Evolutionary conservation across 2,329 filamentous ascomycete species (phyloP).

Genomic region (Aspergillus sp.): DNA sequence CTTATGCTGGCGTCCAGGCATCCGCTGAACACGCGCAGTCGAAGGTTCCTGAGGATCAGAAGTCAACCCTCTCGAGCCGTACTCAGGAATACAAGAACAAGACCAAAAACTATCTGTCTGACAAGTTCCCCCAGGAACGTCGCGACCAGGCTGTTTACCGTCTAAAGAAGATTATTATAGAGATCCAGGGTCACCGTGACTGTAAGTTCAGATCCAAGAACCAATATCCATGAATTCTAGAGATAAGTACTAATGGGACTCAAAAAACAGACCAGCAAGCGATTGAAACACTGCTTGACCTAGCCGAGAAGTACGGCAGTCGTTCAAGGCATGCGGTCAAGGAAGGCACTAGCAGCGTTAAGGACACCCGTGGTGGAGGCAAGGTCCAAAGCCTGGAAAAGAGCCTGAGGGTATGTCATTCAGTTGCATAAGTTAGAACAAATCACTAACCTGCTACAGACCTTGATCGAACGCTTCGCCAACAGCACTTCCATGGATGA

Average conservation of each 20-base stretch:
- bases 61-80: slow-evolving; percentile 55
- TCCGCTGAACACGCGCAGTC: slow-evolving; percentile 45
- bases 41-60: slow-evolving; percentile 61
- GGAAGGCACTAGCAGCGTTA: slow-evolving; percentile 66
- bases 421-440: slow-evolving; percentile 28
- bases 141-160: slow-evolving; percentile 90
- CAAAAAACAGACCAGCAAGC: slow-evolving; percentile 67
- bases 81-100: slow-evolving; percentile 40
- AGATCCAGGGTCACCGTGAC: slow-evolving; percentile 92
- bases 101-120: slow-evolving; percentile 72
- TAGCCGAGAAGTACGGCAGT: slow-evolving; percentile 81
- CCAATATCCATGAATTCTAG: neutral
- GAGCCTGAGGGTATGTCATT: slow-evolving; percentile 65
- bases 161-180: slow-evolving; percentile 95
- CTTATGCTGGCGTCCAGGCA: slow-evolving; percentile 45
- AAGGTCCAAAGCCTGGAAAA: slow-evolving; percentile 70
- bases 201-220: slow-evolving; percentile 51
- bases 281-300: slow-evolving; percentile 78
- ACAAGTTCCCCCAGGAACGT: slow-evolving; percentile 89
- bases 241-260: slow-evolving; percentile 10
- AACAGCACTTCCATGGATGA: slow-evolving; percentile 90
- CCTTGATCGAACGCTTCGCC: slow-evolving; percentile 89
- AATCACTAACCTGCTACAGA: slow-evolving; percentile 52
- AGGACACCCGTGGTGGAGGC: slow-evolving; percentile 67
- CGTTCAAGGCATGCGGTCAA: slow-evolving; percentile 68